Base-by-base conservation (phyloP, 495 filamentous ascomycete genomes). In the Podospora appendiculata region DNA sequence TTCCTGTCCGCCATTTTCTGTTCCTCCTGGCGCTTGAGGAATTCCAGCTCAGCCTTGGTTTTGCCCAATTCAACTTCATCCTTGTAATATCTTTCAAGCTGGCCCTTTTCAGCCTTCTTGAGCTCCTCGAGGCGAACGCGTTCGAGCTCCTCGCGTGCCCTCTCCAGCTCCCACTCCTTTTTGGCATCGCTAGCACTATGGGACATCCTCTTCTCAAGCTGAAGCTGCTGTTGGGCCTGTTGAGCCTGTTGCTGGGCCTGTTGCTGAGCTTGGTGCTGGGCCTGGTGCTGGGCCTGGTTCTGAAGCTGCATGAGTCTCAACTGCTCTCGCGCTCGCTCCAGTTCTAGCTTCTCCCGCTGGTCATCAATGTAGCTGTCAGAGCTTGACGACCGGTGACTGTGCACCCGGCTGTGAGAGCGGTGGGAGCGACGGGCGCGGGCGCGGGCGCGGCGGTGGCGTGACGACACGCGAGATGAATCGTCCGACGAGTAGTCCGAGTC, bases 131-230 rank as follows among this genome's bases (percentile, higher is more conserved):
- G 62, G 19, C 58, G 56, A 10, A 65, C 61, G 39, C 60, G 56
- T 41, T 74, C 70, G 5, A 75, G 60, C 57, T 77, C 69, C 40
- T 61, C 62, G 55, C 74, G 64, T 10, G 65, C 54, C 35, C 70
- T 67, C 32, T 65, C 58, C 41, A 74, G 70, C 60, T 69, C 57
- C 57, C 65, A 55, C 57, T 75, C 68, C 51, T 76, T 67, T 33
- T 71, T 51, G 45, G 6, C 18, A 8, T 47, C 25, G 25, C 25
- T 25, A 25, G 25, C 25, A 5, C 25, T 25, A 25, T 25, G 25
- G 25, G 25, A 25, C 2, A 25, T 25, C 5, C 25, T 25, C 25
- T 25, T 25, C 25, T 25, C 25, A 2, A 25, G 25, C 25, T 25
- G 25, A 25, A 25, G 25, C 5, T 25, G 25, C 2, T 25, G 25